Evolutionary conservation across 2,329 filamentous ascomycete species (phyloP).

Genomic region (Bimuria novae-zelandiae): DNA sequence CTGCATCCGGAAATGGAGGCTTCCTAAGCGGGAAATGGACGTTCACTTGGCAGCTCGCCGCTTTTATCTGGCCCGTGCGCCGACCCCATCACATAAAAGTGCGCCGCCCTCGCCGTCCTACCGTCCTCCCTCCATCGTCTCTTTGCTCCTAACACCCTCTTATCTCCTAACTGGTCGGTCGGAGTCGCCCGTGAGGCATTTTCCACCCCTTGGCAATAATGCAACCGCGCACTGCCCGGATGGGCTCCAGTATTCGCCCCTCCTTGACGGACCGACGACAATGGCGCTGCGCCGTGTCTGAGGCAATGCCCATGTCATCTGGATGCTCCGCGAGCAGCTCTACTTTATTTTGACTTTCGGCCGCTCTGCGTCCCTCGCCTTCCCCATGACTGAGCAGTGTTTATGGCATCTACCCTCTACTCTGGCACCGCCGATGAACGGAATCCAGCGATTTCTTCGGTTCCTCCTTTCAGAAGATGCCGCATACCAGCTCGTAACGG

Average conservation of each 20-base stretch:
- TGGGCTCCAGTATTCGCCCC: background rate
- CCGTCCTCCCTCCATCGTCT: slow-evolving; percentile 14
- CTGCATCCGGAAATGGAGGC: slow-evolving; percentile 22
- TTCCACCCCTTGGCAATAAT: slow-evolving; percentile 8
- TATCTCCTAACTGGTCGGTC: slow-evolving; percentile 16
- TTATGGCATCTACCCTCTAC: background rate
- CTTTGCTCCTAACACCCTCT: slow-evolving; percentile 16
- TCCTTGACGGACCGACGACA: background rate
- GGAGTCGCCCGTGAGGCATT: slow-evolving; percentile 18
- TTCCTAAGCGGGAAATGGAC: slow-evolving; percentile 22
- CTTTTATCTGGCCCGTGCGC: slow-evolving; percentile 28
- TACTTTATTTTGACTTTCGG: background rate
- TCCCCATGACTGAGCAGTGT: background rate
- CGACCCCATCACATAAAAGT: slow-evolving; percentile 25
- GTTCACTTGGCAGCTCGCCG: slow-evolving; percentile 22
- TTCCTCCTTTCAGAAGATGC: slow-evolving; percentile 1
- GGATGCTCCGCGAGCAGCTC: background rate
- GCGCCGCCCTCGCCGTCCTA: slow-evolving; percentile 19
- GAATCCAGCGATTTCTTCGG: background rate
- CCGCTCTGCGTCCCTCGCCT: background rate
- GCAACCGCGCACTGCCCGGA: slow-evolving; percentile 18
- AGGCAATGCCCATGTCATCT: background rate
- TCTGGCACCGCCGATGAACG: background rate
- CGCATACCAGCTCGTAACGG: background rate
- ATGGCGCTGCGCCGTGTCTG: background rate